phyloP scores from a whole-genome alignment of 2,329 filamentous ascomycete genomes.

The Penicillium olsonii region DNA sequence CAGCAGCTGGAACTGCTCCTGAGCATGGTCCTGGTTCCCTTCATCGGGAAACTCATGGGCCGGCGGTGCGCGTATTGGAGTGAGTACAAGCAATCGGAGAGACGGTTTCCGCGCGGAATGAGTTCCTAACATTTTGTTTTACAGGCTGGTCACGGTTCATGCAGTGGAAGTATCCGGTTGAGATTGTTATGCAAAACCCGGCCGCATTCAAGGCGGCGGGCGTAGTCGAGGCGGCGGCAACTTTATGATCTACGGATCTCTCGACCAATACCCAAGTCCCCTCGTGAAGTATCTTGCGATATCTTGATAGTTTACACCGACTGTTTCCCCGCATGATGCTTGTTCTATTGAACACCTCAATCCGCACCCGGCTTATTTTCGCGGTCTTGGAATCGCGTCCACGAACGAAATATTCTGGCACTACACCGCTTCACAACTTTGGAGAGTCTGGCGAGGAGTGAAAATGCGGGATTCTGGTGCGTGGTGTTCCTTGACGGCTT shows the following conservation, averaged over 20 bases:
- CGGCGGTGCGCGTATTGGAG: conserved; percentile 96
- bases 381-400: neutral
- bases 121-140: conserved; percentile 12
- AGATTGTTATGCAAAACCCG: conserved; percentile 65
- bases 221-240: conserved; percentile 56
- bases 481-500: neutral
- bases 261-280: no score
- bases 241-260: conserved; percentile 34
- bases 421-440: no score
- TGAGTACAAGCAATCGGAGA: conserved; percentile 45
- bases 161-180: conserved; percentile 88
- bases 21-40: conserved; percentile 93
- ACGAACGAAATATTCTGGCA: no score
- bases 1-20: conserved; percentile 91
- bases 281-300: no score
- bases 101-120: neutral
- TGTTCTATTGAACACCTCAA: neutral
- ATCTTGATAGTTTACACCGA: neutral
- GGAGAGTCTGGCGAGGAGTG: no score
- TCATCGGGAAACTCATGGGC: conserved; percentile 91
- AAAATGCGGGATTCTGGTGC: neutral
- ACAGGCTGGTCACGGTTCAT: conserved; percentile 90
- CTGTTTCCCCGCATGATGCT: neutral
- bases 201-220: conserved; percentile 65
- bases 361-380: conserved; percentile 4